Conservation (phyloP, 2,329 filamentous ascomycete genomes). For the Cordyceps cicadae region DNA sequence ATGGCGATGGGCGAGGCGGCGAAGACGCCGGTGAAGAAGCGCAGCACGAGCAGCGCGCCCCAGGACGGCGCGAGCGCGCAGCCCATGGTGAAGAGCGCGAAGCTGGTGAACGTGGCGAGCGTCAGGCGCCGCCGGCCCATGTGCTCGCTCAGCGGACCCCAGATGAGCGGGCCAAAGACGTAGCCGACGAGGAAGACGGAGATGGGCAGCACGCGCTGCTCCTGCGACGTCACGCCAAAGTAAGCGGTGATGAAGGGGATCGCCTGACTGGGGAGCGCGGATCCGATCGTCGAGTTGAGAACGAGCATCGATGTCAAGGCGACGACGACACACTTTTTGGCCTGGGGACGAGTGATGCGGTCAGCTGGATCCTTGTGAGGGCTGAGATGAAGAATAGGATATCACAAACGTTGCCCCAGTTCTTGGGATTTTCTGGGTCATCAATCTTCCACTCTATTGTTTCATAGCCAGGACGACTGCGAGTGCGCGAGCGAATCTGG, state of each 20-base stretch:
- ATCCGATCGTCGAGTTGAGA: constrained; percentile 60
- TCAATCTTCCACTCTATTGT: constrained; percentile 38
- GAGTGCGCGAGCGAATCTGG: constrained; percentile 26
- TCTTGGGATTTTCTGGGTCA: constrained; percentile 46
- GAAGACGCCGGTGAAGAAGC: constrained; percentile 44
- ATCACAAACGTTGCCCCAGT: constrained; percentile 35
- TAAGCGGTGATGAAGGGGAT: constrained; percentile 48
- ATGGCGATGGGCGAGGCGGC: constrained; percentile 54
- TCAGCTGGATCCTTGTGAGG: neutral
- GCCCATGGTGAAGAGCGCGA: constrained; percentile 45
- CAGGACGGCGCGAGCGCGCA: constrained; percentile 47
- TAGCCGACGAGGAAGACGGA: constrained; percentile 58
- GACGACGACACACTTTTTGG: constrained; percentile 46
- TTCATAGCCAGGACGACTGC: constrained; percentile 24
- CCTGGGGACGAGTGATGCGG: constrained; percentile 24
- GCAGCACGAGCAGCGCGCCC: constrained; percentile 45
- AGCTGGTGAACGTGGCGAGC: constrained; percentile 37
- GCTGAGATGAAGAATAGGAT: too few relatives aligned
- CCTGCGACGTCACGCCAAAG: constrained; percentile 44
- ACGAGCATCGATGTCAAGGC: constrained; percentile 50
- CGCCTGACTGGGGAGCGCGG: constrained; percentile 55
- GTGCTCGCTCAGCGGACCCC: constrained; percentile 59
- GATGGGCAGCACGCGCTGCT: constrained; percentile 46
- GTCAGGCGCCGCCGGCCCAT: constrained; percentile 46
- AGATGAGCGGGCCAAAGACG: constrained; percentile 51